These are phyloP conservation scores for Puccinia polysora DNA, from an alignment of 1,284 basidiomycete species.

Conservation along the genomic window DNA sequence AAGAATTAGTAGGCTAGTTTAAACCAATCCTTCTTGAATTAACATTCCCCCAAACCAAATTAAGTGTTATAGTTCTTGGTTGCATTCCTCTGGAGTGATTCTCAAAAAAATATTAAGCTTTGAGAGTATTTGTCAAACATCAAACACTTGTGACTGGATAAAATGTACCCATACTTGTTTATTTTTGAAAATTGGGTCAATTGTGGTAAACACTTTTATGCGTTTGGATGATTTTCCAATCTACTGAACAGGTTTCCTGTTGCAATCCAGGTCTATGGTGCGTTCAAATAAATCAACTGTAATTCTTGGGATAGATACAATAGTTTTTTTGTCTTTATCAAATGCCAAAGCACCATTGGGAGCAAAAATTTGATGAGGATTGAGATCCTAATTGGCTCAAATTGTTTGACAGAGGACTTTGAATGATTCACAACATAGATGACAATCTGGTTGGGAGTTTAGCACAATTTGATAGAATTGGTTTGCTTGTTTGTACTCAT, in stretches of 20 bases:
- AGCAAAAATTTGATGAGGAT: constrained; percentile 24
- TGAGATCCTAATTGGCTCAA: not conserved
- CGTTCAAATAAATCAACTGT: constrained; percentile 69
- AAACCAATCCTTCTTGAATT: constrained; percentile 81
- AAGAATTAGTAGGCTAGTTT: constrained; percentile 90
- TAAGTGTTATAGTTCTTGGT: constrained; percentile 90
- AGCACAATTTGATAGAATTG: constrained; percentile 30
- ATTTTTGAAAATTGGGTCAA: constrained; percentile 57
- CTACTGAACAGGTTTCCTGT: constrained; percentile 90
- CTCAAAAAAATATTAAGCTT: constrained; percentile 81
- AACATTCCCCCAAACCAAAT: constrained; percentile 95
- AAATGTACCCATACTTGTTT: constrained; percentile 71
- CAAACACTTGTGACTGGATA: constrained; percentile 88
- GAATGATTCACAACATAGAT: constrained; percentile 43
- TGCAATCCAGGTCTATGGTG: constrained; percentile 80
- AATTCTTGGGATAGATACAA: constrained; percentile 86
- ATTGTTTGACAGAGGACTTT: constrained; percentile 40
- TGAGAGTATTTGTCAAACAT: constrained; percentile 81
- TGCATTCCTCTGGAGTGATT: constrained; percentile 72
- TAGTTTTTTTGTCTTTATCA: constrained; percentile 70
- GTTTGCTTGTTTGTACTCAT: constrained; percentile 41
- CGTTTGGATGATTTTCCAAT: constrained; percentile 81
- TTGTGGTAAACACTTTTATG: constrained; percentile 81
- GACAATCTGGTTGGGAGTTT: constrained; percentile 30
- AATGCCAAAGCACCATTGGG: constrained; percentile 71